Base-by-base conservation (phyloP, 306 rosid genomes). In the Begonia peltatifolia region DNA sequence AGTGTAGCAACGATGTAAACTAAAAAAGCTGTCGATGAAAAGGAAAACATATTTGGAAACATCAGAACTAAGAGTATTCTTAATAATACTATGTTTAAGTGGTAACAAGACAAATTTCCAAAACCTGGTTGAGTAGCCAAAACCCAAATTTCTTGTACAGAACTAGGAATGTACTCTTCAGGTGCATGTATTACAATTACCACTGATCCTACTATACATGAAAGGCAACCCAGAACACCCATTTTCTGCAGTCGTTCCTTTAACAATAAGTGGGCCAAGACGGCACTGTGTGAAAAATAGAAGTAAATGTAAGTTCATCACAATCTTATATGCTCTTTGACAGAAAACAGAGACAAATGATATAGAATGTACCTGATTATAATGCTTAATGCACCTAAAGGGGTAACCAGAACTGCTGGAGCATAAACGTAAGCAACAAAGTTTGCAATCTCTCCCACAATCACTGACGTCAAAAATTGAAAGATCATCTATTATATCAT, bases 121-220 rank as follows among this genome's bases (percentile, higher is more conserved):
- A 15, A 53, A 90, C 97, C 94, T 63, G 92, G 87, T 83, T 86
- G 79, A 51, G 92, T 85, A 5, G 95, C 97, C 60, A 90, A 68
- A 50, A 59, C 70, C 95, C 95, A 85, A 55, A 90, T 69, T 76
- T 90, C 94, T 76, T 71, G 74, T 22, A 90, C 84, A 59, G 92
- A 85, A 67, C 35, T 68, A 20, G 76, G 94, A 14, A 75, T 73
- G 25, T 62, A 90, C 73, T 90, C 95, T 63, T 83, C 84, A 52
- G 97, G 97, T 54, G 97, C 94, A 76, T 90, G 97, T 58, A 90
- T 76, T 56, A 90, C 97, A 59, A 86, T 90, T 55, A 90, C 74
- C 46, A 86, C 68, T 9, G 95, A 90, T 65, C 95, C 97, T 53
- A 83, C 95, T 20, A 90, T 74, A 68, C 95, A 85, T 53, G 92